Conservation (phyloP, 345 rosid species). For the Aegle marmelos region DNA sequence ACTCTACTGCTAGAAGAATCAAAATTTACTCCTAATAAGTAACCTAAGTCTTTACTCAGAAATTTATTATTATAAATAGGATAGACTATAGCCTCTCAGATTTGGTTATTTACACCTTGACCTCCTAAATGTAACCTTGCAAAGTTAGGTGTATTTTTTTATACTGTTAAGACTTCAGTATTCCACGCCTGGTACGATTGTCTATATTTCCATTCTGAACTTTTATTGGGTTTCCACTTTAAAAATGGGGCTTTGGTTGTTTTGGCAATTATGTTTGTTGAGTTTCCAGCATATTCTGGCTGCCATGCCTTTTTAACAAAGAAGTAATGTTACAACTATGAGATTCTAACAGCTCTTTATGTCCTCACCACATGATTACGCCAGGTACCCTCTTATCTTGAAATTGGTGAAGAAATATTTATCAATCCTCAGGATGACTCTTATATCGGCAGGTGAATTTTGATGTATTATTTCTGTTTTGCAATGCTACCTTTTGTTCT, state of each 20-base stretch:
- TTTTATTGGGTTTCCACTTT: not conserved
- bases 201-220: not conserved
- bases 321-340: not conserved
- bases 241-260: too few relatives aligned
- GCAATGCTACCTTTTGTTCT: not conserved
- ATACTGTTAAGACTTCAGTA: too few relatives aligned
- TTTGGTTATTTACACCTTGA: not conserved
- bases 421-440: conserved; percentile 73
- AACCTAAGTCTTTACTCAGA: not conserved
- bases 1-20: not conserved
- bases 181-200: not conserved
- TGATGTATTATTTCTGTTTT: not conserved
- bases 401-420: conserved; percentile 68
- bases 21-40: not conserved
- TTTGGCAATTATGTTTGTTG: not conserved
- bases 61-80: too few relatives aligned
- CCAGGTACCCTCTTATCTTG: conserved; percentile 81
- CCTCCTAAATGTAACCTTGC: too few relatives aligned
- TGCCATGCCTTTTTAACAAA: not conserved
- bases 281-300: not conserved
- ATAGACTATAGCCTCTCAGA: not conserved
- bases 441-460: conserved; percentile 64
- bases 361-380: not conserved
- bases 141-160: too few relatives aligned
- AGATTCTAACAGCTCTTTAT: not conserved